Evolutionary conservation across 1,139 yeast genomes (phyloP).

Genomic region (Yarrowia galli): DNA sequence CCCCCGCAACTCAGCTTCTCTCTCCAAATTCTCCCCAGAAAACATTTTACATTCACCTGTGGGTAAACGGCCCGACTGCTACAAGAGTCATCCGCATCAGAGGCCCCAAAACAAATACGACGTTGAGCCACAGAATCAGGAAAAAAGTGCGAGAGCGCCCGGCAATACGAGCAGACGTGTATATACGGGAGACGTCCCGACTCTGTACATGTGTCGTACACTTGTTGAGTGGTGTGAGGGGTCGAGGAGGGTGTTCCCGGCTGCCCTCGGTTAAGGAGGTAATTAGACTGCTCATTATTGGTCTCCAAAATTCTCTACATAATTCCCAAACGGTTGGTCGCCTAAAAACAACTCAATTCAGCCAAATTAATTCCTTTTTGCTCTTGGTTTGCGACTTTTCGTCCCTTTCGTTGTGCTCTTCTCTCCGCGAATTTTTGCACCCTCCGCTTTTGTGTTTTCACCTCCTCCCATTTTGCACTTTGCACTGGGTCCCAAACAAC

Average conservation of each 20-base stretch:
- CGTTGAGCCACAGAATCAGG: neutral
- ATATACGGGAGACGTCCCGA: slow-evolving; percentile 2
- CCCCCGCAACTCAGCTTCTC: neutral
- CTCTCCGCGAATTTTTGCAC: neutral
- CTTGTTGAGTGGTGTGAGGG: no score
- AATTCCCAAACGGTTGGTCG: neutral
- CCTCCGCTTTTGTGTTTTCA: neutral
- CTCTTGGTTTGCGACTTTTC: neutral
- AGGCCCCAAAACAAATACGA: neutral
- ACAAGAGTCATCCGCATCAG: slow-evolving; percentile 19
- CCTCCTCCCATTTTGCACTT: neutral
- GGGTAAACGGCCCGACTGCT: slow-evolving; percentile 9
- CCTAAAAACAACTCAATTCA: neutral
- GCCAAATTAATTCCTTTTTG: neutral
- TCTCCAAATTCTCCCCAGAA: neutral
- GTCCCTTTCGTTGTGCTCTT: neutral
- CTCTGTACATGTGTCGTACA: neutral
- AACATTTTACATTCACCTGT: slow-evolving; percentile 11
- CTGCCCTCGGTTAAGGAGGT: no score
- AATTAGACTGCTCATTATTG: no score
- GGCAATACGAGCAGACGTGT: neutral
- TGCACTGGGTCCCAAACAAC: no score
- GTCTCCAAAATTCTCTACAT: no score
- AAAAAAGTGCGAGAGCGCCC: neutral
- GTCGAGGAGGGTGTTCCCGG: no score